Evolutionary conservation across 345 rosid species (phyloP), one percentile per base, ranked within the genome.

Genomic region (Ceriops tagal): DNA sequence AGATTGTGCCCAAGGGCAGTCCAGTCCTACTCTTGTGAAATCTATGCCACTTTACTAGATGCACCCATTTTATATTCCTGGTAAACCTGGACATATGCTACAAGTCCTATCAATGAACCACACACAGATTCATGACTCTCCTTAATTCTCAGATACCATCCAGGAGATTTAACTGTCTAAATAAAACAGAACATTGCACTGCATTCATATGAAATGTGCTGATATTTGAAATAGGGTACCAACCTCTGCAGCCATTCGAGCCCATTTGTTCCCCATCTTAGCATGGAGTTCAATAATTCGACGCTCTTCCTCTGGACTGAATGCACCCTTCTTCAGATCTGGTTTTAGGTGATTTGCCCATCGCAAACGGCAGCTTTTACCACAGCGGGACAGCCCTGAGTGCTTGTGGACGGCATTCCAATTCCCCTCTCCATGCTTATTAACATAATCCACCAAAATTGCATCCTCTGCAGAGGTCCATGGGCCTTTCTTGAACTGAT

Each of bases 321-420:
- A 65, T n/a, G 76, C 53, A 20, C 76, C 71, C 60, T 73, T 73
- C 58, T 66, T 66, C 47, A 73, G 57, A 62, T 65, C 18, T 34
- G 76, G 76, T 21, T 66, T 67, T 53, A 73, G 65, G 58, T 73
- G 76, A 57, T 73, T 58, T 24, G 64, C 35, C 71, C 76, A 73
- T 37, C 76, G 65, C 26, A 65, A 53, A 18, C 76, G 65, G 62
- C 76, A 73, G 61, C 71, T 73, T 62, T 73, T 73, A 47, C 70
- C 71, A n/a, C 89, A 84, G 0, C 91, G 76, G 58, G 78, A 71
- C 30, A 88, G 88, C 22, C 89, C 88, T 0, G 88, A 80, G 68
- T 86, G 68, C 66, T 85, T 83, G 75, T 85, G 93, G 27, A 86
- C 87, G 51, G 88, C 82, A 56, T 85, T 86, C 93, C 93, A 86